A percentile compares a stretch with the other conserved stretches of the same genome.
Evolutionary conservation across 2,329 filamentous ascomycete genomes (phyloP).

Genomic region (Fusarium incarnatum): DNA sequence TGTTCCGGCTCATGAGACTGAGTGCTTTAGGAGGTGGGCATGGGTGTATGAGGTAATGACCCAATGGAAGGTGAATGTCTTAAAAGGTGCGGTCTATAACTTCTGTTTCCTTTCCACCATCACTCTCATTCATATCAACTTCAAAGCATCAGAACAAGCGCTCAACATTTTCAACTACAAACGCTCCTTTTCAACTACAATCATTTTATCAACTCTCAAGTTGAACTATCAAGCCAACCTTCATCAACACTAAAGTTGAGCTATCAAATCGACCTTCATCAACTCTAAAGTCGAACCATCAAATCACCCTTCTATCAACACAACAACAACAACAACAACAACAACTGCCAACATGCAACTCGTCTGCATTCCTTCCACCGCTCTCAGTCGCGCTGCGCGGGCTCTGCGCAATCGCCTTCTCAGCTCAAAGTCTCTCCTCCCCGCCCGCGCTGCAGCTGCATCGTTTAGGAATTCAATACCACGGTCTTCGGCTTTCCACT

Average conservation of each 20-base stretch:
- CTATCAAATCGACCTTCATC: background rate
- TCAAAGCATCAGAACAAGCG: background rate
- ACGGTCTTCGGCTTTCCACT: slow-evolving; percentile 33
- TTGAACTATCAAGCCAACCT: background rate
- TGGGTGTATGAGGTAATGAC: background rate
- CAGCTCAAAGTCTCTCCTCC: slow-evolving; percentile 34
- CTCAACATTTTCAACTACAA: background rate
- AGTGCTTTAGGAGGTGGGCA: slow-evolving; percentile 1
- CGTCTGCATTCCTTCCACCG: slow-evolving; percentile 38
- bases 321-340: background rate
- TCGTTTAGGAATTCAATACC: slow-evolving; percentile 43
- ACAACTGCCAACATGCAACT: slow-evolving; percentile 37
- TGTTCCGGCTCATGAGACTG: slow-evolving; percentile 24
- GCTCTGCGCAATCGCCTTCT: slow-evolving; percentile 41
- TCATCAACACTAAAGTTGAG: background rate
- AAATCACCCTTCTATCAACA: background rate
- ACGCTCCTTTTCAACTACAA: background rate
- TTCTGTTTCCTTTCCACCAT: background rate
- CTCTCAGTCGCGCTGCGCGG: slow-evolving; percentile 34
- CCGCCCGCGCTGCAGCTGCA: slow-evolving; percentile 38
- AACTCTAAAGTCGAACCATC: background rate
- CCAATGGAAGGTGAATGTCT: background rate
- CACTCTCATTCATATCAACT: background rate
- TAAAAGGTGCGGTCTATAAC: slow-evolving; percentile 17
- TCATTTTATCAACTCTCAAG: slow-evolving; percentile 3